Evolutionary conservation across 352 stramenopile species (phyloP).

Genomic region (Phytophthora parvispora): DNA sequence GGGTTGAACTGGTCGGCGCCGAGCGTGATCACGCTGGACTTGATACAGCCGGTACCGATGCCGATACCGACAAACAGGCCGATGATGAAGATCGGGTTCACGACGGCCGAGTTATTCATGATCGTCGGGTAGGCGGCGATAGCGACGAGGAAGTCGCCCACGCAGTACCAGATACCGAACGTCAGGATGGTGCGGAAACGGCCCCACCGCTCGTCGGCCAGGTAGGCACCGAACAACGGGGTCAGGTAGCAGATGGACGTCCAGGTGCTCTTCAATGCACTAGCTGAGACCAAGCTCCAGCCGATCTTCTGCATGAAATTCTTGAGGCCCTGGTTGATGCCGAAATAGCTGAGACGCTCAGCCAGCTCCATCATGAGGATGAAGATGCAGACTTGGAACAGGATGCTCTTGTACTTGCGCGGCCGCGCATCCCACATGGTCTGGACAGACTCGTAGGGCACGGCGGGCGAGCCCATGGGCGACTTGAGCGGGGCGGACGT

Average conservation of each 20-base stretch:
- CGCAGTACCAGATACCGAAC: constrained; percentile 64
- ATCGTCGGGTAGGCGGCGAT: constrained; percentile 56
- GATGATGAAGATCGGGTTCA: constrained; percentile 59
- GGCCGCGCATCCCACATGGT: constrained; percentile 53
- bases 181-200: constrained; percentile 64
- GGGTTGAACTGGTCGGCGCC: constrained; percentile 71
- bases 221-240: constrained; percentile 62
- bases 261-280: constrained; percentile 68
- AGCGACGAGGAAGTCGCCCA: constrained; percentile 60
- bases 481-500: constrained; percentile 24
- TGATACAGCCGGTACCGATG: constrained; percentile 59
- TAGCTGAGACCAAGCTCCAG: constrained; percentile 59
- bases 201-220: constrained; percentile 69
- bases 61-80: constrained; percentile 58
- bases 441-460: constrained; percentile 15
- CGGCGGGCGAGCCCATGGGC: constrained; percentile 19
- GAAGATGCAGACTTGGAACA: constrained; percentile 67
- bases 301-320: constrained; percentile 71
- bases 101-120: constrained; percentile 29
- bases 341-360: constrained; percentile 69
- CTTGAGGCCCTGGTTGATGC: constrained; percentile 64
- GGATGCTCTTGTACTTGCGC: constrained; percentile 63
- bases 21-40: constrained; percentile 66
- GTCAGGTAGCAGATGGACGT: constrained; percentile 69
- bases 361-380: constrained; percentile 76